Evolutionary conservation across 768 basidiomycete species (phyloP).

Genomic region (Leccinum arenicola): DNA sequence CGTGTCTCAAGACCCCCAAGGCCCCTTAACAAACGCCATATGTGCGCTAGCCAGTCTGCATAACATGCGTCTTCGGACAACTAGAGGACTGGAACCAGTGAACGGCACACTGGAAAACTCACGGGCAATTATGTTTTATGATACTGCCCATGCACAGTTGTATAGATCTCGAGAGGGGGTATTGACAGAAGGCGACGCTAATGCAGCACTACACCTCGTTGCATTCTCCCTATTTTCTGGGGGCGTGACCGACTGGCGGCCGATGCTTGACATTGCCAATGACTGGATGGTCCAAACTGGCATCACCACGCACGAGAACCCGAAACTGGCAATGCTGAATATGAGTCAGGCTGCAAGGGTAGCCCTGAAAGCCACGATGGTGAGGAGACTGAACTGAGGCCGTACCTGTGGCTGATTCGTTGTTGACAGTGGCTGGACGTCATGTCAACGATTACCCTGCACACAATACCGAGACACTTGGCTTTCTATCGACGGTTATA

Average conservation of each 20-base stretch:
- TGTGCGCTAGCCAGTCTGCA: slow-evolving; percentile 77
- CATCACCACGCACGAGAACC: slow-evolving; percentile 61
- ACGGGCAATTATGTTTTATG: slow-evolving; percentile 61
- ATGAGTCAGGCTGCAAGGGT: slow-evolving; percentile 55
- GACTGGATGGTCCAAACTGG: slow-evolving; percentile 76
- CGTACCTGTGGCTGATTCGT: slow-evolving; percentile 14
- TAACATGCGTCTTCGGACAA: slow-evolving; percentile 56
- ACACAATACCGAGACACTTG: slow-evolving; percentile 63
- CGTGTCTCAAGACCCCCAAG: slow-evolving; percentile 62
- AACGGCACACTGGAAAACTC: slow-evolving; percentile 53
- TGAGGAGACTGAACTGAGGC: slow-evolving; percentile 36
- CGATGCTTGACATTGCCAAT: slow-evolving; percentile 64
- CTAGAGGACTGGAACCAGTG: slow-evolving; percentile 58
- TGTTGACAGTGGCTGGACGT: slow-evolving; percentile 70
- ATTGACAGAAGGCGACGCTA: slow-evolving; percentile 66
- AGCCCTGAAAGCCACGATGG: slow-evolving; percentile 70
- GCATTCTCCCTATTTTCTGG: slow-evolving; percentile 71
- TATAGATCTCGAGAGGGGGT: slow-evolving; percentile 51
- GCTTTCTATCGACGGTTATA: slow-evolving; percentile 66
- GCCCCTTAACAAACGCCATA: slow-evolving; percentile 68
- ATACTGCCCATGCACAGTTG: slow-evolving; percentile 65
- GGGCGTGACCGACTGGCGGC: slow-evolving; percentile 66
- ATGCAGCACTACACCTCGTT: slow-evolving; percentile 76
- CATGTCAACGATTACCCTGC: slow-evolving; percentile 61
- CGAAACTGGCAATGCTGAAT: slow-evolving; percentile 52